These are phyloP conservation scores for Malania oleifera DNA, from an alignment of 164 flowering plant genomes.

Conservation along the genomic window DNA sequence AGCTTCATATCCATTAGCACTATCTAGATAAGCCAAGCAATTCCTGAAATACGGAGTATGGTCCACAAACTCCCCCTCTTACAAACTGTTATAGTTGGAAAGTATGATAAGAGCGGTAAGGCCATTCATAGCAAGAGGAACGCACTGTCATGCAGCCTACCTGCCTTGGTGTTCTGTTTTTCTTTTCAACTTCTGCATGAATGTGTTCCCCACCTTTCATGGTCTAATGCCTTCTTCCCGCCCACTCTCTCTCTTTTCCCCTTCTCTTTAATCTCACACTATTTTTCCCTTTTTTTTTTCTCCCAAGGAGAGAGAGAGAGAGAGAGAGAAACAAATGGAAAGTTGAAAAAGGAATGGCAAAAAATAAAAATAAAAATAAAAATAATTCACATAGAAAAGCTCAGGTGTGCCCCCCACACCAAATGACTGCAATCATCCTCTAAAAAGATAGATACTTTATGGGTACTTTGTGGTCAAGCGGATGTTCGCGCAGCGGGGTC, in stretches of 20 bases:
- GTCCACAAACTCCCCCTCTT: conserved; percentile 27
- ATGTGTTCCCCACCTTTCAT: conserved; percentile 72
- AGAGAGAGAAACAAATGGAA: conserved; percentile 15
- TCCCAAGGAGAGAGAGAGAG: not conserved
- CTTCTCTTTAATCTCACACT: not conserved
- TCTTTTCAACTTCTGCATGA: conserved; percentile 41
- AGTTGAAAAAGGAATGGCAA: conserved; percentile 9
- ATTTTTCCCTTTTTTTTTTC: not conserved
- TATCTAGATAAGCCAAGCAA: conserved; percentile 38
- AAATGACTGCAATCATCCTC: conserved; percentile 53
- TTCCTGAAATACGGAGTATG: conserved; percentile 27
- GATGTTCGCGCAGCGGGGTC: conserved; percentile 26
- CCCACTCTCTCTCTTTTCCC: conserved; percentile 3
- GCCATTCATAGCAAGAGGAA: conserved; percentile 19
- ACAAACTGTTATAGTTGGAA: conserved; percentile 35
- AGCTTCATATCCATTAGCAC: conserved; percentile 24
- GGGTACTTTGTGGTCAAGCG: conserved; percentile 51
- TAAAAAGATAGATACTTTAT: conserved; percentile 34
- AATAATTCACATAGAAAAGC: conserved; percentile 5
- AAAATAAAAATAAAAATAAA: conserved; percentile 9
- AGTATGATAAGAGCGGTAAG: conserved; percentile 23
- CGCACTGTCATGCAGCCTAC: conserved; percentile 22
- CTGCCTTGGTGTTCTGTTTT: conserved; percentile 23
- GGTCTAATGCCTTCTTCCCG: conserved; percentile 27
- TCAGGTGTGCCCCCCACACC: conserved; percentile 20